phyloP scores from a whole-genome alignment of 768 basidiomycete species.

The Tulasnella sp. region DNA sequence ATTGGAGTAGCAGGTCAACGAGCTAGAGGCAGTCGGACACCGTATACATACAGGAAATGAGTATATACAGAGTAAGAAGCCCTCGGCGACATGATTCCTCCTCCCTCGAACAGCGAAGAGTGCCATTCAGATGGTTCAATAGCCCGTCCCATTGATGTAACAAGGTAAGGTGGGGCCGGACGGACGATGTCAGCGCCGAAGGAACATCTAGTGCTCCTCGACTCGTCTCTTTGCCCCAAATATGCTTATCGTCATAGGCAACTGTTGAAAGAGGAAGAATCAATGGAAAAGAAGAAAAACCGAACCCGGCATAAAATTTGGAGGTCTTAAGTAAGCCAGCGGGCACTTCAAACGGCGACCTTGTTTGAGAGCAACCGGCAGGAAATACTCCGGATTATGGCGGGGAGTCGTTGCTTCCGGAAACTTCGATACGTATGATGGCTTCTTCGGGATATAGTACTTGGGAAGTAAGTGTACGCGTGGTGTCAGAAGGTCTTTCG shows the following conservation, averaged over 20 bases:
- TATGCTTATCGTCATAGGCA: slow-evolving; percentile 10
- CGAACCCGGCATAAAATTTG: background rate
- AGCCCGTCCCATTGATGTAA: slow-evolving; percentile 12
- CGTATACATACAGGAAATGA: background rate
- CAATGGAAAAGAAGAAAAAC: background rate
- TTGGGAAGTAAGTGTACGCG: background rate
- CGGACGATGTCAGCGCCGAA: slow-evolving; percentile 12
- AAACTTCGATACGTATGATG: background rate
- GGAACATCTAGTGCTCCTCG: background rate
- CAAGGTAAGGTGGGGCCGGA: slow-evolving; percentile 12
- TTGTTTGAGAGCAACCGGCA: background rate
- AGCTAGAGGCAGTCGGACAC: background rate
- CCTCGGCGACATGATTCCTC: background rate
- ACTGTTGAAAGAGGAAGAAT: slow-evolving; percentile 9
- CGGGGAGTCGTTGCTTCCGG: background rate
- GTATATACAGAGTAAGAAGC: background rate
- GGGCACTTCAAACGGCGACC: background rate
- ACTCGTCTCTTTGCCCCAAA: slow-evolving; percentile 11
- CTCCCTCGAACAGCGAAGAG: background rate
- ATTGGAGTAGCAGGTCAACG: background rate
- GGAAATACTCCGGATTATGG: background rate
- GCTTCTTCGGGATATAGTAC: background rate
- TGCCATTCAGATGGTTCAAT: slow-evolving; percentile 7
- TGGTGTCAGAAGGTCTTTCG: background rate
- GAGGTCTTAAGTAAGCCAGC: background rate